These are phyloP conservation scores for Corymbia maculata DNA, from an alignment of 345 rosid species.

Conservation along the genomic window DNA sequence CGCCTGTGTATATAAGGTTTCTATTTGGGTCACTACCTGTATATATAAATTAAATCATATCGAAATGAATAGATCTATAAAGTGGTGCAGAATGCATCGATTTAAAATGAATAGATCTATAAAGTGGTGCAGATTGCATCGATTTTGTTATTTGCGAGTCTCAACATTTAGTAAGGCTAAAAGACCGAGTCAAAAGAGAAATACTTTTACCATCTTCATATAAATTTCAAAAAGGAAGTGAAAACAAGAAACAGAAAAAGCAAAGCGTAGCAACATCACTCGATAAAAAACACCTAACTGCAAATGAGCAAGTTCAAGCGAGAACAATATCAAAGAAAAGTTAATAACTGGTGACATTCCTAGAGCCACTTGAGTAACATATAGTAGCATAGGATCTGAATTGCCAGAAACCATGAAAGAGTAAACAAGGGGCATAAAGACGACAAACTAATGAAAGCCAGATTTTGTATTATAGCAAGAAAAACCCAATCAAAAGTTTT, in stretches of 20 bases:
- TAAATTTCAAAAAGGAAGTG: background rate
- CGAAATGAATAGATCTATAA: background rate
- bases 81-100: background rate
- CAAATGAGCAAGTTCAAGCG: background rate
- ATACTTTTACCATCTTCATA: background rate
- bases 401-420: background rate
- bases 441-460: background rate
- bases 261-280: background rate
- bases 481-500: background rate
- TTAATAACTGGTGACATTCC: background rate
- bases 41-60: background rate
- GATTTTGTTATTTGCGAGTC: background rate
- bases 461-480: background rate
- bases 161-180: background rate
- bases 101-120: background rate
- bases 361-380: background rate
- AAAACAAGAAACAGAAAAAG: background rate
- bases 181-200: background rate
- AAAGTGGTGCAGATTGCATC: background rate
- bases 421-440: background rate
- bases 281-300: background rate
- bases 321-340: background rate
- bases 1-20: background rate
- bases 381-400: background rate
- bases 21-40: background rate